Evolutionary conservation across 148 eudicot genomes (phyloP).

Genomic region (Pharnaceum exiguum): DNA sequence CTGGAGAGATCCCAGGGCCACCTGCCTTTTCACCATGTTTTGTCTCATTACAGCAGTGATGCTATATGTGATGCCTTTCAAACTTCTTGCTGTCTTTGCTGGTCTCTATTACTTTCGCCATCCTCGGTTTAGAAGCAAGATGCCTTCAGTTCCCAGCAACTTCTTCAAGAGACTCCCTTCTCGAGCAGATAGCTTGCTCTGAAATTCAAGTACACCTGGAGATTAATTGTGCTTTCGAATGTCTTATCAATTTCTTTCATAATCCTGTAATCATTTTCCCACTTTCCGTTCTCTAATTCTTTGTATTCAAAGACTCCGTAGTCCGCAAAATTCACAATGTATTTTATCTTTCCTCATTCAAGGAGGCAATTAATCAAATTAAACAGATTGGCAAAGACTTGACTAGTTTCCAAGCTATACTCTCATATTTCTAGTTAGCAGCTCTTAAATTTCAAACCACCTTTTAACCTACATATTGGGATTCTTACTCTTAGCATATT

Average conservation of each 20-base stretch:
- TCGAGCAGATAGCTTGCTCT: slow-evolving; percentile 36
- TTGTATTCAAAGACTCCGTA: not conserved
- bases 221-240: not conserved
- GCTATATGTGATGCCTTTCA: slow-evolving; percentile 29
- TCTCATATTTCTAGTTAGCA: too few species aligned
- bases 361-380: too few species aligned
- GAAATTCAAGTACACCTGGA: not conserved
- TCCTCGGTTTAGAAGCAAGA: slow-evolving; percentile 42
- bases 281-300: not conserved
- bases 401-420: too few species aligned
- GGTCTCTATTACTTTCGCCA: slow-evolving; percentile 27
- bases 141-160: slow-evolving; percentile 39
- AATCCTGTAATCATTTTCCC: not conserved
- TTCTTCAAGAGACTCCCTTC: slow-evolving; percentile 38
- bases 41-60: slow-evolving; percentile 23
- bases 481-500: too few species aligned
- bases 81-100: slow-evolving; percentile 21
- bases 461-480: too few species aligned
- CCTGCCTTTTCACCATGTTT: slow-evolving; percentile 27
- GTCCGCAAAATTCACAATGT: not conserved
- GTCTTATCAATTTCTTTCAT: not conserved
- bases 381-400: too few species aligned
- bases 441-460: not conserved
- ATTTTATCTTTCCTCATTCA: not conserved
- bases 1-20: slow-evolving; percentile 39